phyloP scores from a whole-genome alignment of 164 flowering plant species.

The Tetracentron sinense region DNA sequence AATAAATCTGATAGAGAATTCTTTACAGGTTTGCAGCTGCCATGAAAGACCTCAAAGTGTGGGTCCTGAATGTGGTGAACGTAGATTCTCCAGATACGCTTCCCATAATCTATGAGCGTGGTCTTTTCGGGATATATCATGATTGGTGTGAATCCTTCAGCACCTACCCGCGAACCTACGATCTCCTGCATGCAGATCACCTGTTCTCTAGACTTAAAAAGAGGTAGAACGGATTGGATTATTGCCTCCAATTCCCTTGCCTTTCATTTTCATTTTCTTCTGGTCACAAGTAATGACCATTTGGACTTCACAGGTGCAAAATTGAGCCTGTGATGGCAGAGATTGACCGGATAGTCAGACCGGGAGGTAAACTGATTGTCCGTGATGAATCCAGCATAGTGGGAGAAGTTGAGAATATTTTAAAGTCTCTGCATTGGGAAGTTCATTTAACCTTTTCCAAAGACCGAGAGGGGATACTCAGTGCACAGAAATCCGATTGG shows the following conservation, averaged over 20 bases:
- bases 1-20: not conserved
- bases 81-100: constrained; percentile 81
- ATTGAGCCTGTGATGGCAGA: constrained; percentile 63
- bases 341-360: constrained; percentile 73
- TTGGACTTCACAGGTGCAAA: constrained; percentile 53
- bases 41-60: constrained; percentile 58
- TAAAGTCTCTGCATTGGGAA: constrained; percentile 83
- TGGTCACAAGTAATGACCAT: not conserved
- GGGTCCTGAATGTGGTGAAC: constrained; percentile 91
- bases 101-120: constrained; percentile 84
- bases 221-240: constrained; percentile 32
- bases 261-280: not conserved
- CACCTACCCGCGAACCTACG: constrained; percentile 83
- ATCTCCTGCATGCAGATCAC: constrained; percentile 88
- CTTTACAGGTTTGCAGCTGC: constrained; percentile 87
- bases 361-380: constrained; percentile 78
- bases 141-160: constrained; percentile 98
- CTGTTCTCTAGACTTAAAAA: constrained; percentile 69
- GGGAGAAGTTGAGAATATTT: constrained; percentile 59
- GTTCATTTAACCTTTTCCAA: constrained; percentile 63
- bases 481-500: constrained; percentile 72
- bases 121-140: constrained; percentile 91
- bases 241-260: not conserved
- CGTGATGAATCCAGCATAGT: constrained; percentile 55
- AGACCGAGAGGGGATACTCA: constrained; percentile 62